Base-by-base conservation (phyloP, 352 stramenopile species). In the Phytophthora pistaciae region DNA sequence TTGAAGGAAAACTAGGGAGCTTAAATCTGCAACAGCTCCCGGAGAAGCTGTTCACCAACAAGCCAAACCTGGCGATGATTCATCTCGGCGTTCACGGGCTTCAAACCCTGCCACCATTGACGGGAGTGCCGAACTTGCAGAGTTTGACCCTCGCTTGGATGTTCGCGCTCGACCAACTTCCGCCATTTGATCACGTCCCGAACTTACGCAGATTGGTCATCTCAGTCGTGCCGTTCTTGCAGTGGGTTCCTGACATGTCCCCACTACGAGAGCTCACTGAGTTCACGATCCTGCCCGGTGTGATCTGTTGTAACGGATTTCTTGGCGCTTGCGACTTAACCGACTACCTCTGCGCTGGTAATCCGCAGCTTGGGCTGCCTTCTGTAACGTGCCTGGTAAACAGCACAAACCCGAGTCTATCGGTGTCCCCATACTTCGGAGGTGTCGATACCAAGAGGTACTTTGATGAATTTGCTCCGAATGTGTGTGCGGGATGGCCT, bases 271-370 rank as follows among this genome's bases (percentile, higher is more conserved):
- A 60, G 2, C 53, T 68, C 3, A 33, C 56, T 5, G 53, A 68
- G 5, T 59, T 73, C 38, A 54, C 52, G 9, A 56, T 73, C 20
- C 11, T 55, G 2, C 53, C 21, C 5, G 38, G 52, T 25, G 25
- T 40, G 11, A 42, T 68, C 16, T 73, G 66, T 33, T 73, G 66
- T 48, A 73, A 73, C 25, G 66, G 66, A 2, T 73, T 73, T 56
- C 16, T 27, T 23, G 59, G 42, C 5, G 2, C 18, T 18, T 74
- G 67, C 18, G 21, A 74, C 23, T 44, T 70, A 11, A 61, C 2
- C 18, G 29, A 70, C 7, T 58, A 31, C 16, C 59, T 53, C 49
- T 74, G 67, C 31, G 8, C 16, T 8, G 49, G 42, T 18, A 53
- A 57, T 29, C 23, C 23, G 7, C 20, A 25, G 8, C 3, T 48